A percentile compares a stretch with the other conserved stretches of the same genome.
These are phyloP conservation scores for Sequoia sempervirens DNA, from an alignment of 75 land plant species.

Conservation along the genomic window DNA sequence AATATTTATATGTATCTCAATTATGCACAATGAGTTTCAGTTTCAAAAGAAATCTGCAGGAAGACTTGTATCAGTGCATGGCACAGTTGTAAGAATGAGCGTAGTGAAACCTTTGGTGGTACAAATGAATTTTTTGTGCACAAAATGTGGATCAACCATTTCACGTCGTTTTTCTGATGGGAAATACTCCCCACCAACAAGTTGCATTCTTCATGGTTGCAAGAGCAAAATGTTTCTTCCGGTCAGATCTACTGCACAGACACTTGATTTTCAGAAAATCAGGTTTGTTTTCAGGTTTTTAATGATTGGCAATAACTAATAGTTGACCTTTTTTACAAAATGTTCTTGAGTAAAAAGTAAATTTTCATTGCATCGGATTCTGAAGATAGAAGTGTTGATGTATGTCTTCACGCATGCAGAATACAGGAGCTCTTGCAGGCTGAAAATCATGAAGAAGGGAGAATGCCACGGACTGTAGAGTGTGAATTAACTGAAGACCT, in stretches of 20 bases:
- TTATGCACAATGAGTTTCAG: background rate
- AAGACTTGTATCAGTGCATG: constrained; percentile 88
- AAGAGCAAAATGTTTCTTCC: constrained; percentile 81
- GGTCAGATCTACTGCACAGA: constrained; percentile 49
- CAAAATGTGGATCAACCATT: constrained; percentile 55
- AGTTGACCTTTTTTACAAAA: background rate
- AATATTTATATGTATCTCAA: background rate
- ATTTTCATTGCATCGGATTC: background rate
- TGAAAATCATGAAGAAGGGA: constrained; percentile 88
- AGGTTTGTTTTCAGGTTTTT: constrained; percentile 37
- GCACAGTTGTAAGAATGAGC: constrained; percentile 87
- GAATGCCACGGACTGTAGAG: constrained; percentile 94
- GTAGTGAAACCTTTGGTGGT: constrained; percentile 81
- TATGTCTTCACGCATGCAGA: constrained; percentile 25
- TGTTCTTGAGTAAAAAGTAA: background rate
- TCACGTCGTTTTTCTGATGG: constrained; percentile 67
- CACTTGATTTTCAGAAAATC: constrained; percentile 90
- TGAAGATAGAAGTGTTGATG: background rate
- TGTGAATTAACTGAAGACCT: constrained; percentile 95
- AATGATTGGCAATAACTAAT: background rate
- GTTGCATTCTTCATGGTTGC: constrained; percentile 63
- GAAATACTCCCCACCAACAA: constrained; percentile 81
- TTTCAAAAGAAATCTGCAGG: constrained; percentile 32
- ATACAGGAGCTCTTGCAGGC: constrained; percentile 69
- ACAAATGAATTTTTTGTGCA: constrained; percentile 69